Base-by-base conservation (phyloP, 768 basidiomycete species). In the Dioszegia aurantiaca region DNA sequence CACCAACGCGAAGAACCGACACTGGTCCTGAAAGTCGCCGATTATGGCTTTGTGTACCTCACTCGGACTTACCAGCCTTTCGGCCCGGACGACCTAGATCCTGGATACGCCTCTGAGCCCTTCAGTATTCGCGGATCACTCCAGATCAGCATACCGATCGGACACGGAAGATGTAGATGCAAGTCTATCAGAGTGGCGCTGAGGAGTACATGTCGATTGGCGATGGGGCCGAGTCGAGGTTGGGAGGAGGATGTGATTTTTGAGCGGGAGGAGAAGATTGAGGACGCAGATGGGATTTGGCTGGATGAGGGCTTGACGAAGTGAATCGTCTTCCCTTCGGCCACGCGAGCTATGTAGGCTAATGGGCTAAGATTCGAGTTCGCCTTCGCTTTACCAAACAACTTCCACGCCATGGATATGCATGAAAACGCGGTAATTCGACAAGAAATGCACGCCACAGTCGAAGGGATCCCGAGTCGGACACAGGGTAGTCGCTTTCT, bases 311-410 rank as follows among this genome's bases (percentile, higher is more conserved):
- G 65, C 5, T 46, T 53, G 24, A 66, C 68, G 37, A 37, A 48
- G 59, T 61, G 24, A 43, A 55, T 39, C 8, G 16, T 14, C n/a
- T n/a, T n/a, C n/a, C n/a, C n/a, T n/a, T n/a, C n/a, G n/a, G n/a
- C n/a, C n/a, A n/a, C n/a, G n/a, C n/a, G n/a, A n/a, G n/a, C n/a
- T n/a, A n/a, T n/a, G n/a, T n/a, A n/a, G n/a, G n/a, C n/a, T n/a
- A n/a, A n/a, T n/a, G n/a, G n/a, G n/a, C n/a, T n/a, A n/a, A 66
- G 63, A 36, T 72, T 69, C 43, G 68, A 60, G 23, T 69, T 69
- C 48, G 57, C 63, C 21, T 37, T 72, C 19, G 61, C 65, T 28
- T 36, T 72, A 4, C 68, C 70, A 26, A 44, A 59, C 23, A 59
- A 56, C 14, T 33, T 69, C n/a, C 59, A 62, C 3, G 42, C 60